Percentiles rank a stretch among this genome's conserved stretches.
Conservation (phyloP, 2,329 filamentous ascomycete species). For the Cladophialophora carrionii region DNA sequence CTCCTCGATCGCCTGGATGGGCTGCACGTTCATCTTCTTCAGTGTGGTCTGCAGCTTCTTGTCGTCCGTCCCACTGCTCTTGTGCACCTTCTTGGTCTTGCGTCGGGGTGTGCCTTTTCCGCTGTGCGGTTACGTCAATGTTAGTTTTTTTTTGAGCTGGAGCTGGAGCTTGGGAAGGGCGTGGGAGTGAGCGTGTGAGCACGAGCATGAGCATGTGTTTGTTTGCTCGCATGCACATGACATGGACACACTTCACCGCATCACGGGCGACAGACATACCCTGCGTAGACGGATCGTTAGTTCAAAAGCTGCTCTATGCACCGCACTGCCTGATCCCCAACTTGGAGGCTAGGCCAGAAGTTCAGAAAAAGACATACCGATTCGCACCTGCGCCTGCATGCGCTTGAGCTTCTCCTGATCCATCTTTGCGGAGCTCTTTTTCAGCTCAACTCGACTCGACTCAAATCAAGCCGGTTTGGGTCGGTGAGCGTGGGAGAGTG, state of each 20-base stretch:
- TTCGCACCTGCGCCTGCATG: conserved; percentile 69
- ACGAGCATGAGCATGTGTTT: too few relatives aligned
- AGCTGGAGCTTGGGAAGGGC: background rate
- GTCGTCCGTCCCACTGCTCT: conserved; percentile 91
- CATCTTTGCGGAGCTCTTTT: conserved; percentile 53
- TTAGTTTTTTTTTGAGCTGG: background rate
- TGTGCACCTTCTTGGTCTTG: conserved; percentile 98
- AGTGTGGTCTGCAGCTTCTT: conserved; percentile 98
- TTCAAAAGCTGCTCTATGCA: background rate
- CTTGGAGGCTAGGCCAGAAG: too few relatives aligned
- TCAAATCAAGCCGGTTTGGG: conserved; percentile 8
- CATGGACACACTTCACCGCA: background rate
- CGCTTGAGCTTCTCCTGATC: conserved; percentile 68
- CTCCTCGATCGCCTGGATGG: conserved; percentile 99
- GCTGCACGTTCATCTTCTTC: conserved; percentile 99
- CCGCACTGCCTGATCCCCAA: background rate
- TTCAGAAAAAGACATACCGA: conserved; percentile 71
- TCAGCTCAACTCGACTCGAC: conserved; percentile 15
- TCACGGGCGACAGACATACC: conserved; percentile 23
- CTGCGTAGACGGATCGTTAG: conserved; percentile 23
- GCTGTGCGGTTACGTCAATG: conserved; percentile 51
- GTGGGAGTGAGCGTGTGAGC: background rate
- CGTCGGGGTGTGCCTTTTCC: conserved; percentile 98
- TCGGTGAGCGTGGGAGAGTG: background rate
- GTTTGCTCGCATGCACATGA: background rate